These are phyloP conservation scores for Mycena rosella DNA, from an alignment of 768 basidiomycete species.

Conservation along the genomic window DNA sequence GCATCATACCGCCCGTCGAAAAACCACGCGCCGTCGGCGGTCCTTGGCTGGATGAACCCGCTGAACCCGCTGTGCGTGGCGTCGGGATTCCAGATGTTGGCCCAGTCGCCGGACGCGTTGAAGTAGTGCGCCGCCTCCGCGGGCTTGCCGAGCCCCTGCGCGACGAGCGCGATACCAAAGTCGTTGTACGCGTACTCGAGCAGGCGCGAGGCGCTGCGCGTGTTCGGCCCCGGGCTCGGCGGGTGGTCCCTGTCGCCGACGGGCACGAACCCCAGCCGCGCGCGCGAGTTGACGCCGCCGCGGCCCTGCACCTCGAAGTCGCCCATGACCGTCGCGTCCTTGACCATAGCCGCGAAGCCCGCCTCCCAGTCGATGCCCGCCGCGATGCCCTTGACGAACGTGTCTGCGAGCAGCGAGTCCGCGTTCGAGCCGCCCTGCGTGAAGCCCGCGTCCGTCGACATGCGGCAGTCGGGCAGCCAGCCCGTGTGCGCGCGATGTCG, in stretches of 20 bases:
- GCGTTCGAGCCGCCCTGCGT: conserved; percentile 46
- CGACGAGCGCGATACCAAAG: conserved; percentile 33
- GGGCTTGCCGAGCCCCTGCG: conserved; percentile 27
- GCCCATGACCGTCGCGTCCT: conserved; percentile 32
- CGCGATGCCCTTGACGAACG: conserved; percentile 42
- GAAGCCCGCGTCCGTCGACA: conserved; percentile 42
- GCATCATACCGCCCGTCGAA: conserved; percentile 13
- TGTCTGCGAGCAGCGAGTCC: conserved; percentile 43
- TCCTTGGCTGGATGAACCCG: conserved; percentile 34
- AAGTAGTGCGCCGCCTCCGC: conserved; percentile 24
- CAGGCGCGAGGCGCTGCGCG: conserved; percentile 32
- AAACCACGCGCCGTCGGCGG: conserved; percentile 27
- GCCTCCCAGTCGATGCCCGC: conserved; percentile 43
- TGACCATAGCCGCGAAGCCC: conserved; percentile 41
- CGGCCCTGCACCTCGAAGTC: conserved; percentile 32
- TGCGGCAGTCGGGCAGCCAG: conserved; percentile 44
- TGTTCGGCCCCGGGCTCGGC: conserved; percentile 25
- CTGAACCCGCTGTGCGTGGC: conserved; percentile 26
- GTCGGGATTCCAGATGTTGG: conserved; percentile 34
- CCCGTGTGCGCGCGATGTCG: conserved; percentile 41
- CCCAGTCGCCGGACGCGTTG: conserved; percentile 31
- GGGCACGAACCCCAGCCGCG: conserved; percentile 16
- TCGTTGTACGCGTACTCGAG: conserved; percentile 38
- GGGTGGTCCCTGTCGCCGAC: conserved; percentile 24
- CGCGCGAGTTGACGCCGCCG: conserved; percentile 22